Evolutionary conservation across 2,329 filamentous ascomycete genomes (phyloP).

Genomic region (Stachybotrys elegans): DNA sequence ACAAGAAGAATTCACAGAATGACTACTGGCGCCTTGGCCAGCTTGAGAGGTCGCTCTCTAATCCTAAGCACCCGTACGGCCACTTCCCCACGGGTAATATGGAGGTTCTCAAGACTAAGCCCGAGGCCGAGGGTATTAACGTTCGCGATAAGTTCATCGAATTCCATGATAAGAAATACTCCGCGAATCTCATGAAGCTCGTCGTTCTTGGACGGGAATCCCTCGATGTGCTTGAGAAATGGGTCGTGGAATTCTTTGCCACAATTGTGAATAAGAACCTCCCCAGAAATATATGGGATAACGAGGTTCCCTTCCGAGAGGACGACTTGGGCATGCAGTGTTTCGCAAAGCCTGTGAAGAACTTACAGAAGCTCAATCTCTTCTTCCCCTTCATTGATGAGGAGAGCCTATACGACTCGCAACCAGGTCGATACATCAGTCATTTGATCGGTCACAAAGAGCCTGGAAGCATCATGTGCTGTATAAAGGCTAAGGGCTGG

Average conservation of each 20-base stretch:
- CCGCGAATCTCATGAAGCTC: constrained; percentile 89
- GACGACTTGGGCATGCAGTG: constrained; percentile 60
- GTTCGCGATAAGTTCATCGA: constrained; percentile 89
- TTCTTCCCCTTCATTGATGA: constrained; percentile 84
- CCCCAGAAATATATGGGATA: constrained; percentile 50
- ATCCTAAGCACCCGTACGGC: constrained; percentile 80
- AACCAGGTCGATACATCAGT: constrained; percentile 80
- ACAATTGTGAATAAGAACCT: constrained; percentile 78
- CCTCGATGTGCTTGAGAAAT: constrained; percentile 75
- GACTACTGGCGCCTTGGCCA: constrained; percentile 86
- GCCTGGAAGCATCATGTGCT: constrained; percentile 84
- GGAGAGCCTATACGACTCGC: constrained; percentile 70
- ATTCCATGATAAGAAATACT: constrained; percentile 86
- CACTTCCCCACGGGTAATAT: constrained; percentile 91
- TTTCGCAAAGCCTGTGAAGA: constrained; percentile 90
- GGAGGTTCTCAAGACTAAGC: constrained; percentile 77
- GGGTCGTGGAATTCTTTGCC: constrained; percentile 80
- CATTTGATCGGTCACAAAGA: constrained; percentile 91
- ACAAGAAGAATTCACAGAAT: constrained; percentile 94
- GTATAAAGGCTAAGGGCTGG: constrained; percentile 87
- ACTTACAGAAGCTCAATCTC: constrained; percentile 72
- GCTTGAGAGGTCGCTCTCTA: constrained; percentile 82
- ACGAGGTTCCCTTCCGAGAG: constrained; percentile 43
- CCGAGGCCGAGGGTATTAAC: constrained; percentile 73
- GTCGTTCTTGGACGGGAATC: constrained; percentile 78